A percentile compares a stretch with the other conserved stretches of the same genome.
Conservation (phyloP, 257 asterid genomes). For the Capsicum rhomboideum region DNA sequence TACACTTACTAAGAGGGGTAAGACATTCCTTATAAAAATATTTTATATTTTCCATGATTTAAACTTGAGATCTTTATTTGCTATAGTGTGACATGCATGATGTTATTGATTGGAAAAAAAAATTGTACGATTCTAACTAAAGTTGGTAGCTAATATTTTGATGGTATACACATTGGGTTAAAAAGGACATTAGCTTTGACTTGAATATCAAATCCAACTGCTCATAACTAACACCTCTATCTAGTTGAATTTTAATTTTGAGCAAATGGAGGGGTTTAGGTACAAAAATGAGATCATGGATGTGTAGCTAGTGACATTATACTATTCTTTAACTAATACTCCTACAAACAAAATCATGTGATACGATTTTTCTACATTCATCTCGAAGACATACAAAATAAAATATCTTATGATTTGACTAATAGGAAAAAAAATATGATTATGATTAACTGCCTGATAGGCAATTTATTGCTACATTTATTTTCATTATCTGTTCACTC, state of each 20-base stretch:
- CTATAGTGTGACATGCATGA: neutral
- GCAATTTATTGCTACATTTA: neutral
- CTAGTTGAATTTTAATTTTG: neutral
- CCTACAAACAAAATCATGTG: neutral
- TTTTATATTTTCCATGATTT: neutral
- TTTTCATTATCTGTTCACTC: neutral
- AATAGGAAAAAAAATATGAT: neutral
- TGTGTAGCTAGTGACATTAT: neutral
- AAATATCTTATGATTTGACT: neutral
- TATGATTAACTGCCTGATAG: neutral
- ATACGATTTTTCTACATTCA: neutral
- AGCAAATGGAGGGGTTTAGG: neutral
- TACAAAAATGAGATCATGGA: neutral
- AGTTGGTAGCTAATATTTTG: too few relatives aligned
- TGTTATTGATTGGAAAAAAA: too few relatives aligned
- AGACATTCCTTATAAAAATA: too few relatives aligned
- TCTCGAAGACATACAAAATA: neutral
- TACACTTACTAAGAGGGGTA: neutral
- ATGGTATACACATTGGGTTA: too few relatives aligned
- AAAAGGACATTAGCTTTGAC: too few relatives aligned
- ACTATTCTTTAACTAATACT: neutral
- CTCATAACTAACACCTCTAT: neutral
- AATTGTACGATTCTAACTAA: too few relatives aligned
- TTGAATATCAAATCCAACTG: neutral
- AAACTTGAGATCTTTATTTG: neutral